Evolutionary conservation across 2,329 filamentous ascomycete genomes (phyloP), one percentile per base, ranked within the genome.

Genomic region (Magnaporthiopsis incrustans): DNA sequence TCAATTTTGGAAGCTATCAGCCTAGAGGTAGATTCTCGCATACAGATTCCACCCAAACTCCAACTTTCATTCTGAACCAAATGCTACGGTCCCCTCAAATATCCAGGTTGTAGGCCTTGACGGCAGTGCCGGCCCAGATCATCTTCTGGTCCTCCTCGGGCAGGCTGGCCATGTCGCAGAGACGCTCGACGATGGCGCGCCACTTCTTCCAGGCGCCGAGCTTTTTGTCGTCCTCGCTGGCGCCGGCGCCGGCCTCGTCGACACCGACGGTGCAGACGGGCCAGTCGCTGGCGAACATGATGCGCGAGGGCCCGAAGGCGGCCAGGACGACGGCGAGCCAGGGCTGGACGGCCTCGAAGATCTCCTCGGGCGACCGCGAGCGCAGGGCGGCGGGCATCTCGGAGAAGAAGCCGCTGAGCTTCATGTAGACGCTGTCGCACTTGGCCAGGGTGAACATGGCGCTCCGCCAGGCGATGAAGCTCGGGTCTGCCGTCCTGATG

Each of bases 271-370:
- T 93, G 77, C 92, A 96, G 0, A 97, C 89, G 2, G 94, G 93
- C 94, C 94, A 98, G 75, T 97, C 92, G 68, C 89, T 93, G 30
- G 89, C 93, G 75, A 95, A 97, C 88, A 98, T 92, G 72, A 95
- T 82, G 67, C 91, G 82, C 27, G 79, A 73, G 0, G 89, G 77
- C 1, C 89, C 87, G 71, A 97, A 97, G 1, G 83, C 83, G 33
- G 86, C 83, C 63, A 96, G 84, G 0, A 93, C 78, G 63, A 89
- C 84, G 66, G 87, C 84, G 2, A 91, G 82, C 88, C 91, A 96
- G 30, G 88, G 87, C 65, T 83, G 80, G 26, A 90, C 80, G 57
- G 82, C 81, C 66, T 83, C 78, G 68, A 91, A 86, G 64, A 92
- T 82, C 50, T 84, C 81, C 64, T 83, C 77, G 44, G 81, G 73